These are phyloP conservation scores for Turritis glabra DNA, from an alignment of 345 rosid genomes.

Conservation along the genomic window DNA sequence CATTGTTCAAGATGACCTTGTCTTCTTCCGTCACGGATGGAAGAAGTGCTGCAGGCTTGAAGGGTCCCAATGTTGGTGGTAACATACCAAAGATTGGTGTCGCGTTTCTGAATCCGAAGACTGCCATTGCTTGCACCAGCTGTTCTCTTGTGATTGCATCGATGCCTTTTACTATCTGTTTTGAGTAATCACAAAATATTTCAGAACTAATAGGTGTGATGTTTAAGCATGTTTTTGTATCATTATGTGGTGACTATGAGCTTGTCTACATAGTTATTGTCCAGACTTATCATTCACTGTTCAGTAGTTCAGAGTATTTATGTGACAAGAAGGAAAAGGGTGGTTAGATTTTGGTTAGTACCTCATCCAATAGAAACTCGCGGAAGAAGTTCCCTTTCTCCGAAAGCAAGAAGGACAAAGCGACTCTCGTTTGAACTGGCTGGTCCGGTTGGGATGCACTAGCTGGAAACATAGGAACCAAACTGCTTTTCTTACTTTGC, in stretches of 20 bases:
- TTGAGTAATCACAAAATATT: neutral
- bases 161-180: conserved; percentile 91
- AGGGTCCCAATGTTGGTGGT: conserved; percentile 62
- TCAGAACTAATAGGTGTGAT: conserved; percentile 12
- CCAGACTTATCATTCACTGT: neutral
- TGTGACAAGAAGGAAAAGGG: neutral
- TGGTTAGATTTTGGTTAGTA: conserved; percentile 34
- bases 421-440: conserved; percentile 86
- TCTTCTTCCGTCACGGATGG: conserved; percentile 90
- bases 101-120: conserved; percentile 63
- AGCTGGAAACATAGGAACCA: conserved; percentile 44
- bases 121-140: conserved; percentile 67
- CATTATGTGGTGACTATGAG: neutral
- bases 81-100: conserved; percentile 80
- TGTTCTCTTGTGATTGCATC: conserved; percentile 95
- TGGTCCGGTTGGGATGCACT: conserved; percentile 50
- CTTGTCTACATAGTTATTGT: neutral
- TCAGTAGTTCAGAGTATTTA: neutral
- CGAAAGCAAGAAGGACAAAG: conserved; percentile 80
- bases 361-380: conserved; percentile 97
- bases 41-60: conserved; percentile 70
- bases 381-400: conserved; percentile 88
- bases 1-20: conserved; percentile 66
- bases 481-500: conserved; percentile 44
- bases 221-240: neutral